Percentiles rank a stretch among this genome's conserved stretches.
These are phyloP conservation scores for Kodamaea sagamina DNA, from an alignment of 805 yeast genomes.

Conservation along the genomic window DNA sequence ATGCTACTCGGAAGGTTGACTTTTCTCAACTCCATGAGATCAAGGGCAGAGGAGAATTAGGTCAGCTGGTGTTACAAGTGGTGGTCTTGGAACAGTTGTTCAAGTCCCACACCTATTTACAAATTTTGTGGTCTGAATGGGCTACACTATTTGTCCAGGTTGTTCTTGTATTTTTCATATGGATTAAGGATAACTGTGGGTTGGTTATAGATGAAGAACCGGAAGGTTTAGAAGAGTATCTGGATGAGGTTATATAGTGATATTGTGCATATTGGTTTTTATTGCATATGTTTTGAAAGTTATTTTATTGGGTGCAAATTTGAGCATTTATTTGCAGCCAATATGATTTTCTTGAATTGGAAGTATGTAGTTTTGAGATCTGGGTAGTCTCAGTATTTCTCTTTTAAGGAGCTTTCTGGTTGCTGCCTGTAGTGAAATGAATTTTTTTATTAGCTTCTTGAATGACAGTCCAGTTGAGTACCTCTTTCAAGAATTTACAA, in stretches of 20 bases:
- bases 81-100: not conserved
- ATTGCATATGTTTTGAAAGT: too few species aligned
- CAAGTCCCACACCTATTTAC: not conserved
- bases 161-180: slow-evolving; percentile 24
- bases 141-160: slow-evolving; percentile 16
- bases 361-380: too few species aligned
- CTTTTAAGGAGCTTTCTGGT: too few species aligned
- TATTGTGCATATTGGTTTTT: too few species aligned
- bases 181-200: slow-evolving; percentile 35
- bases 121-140: slow-evolving; percentile 15
- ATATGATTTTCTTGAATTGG: too few species aligned
- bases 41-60: not conserved
- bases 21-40: not conserved
- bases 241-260: not conserved
- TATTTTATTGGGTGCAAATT: too few species aligned
- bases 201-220: slow-evolving; percentile 23
- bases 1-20: not conserved
- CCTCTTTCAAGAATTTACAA: too few species aligned
- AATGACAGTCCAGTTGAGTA: too few species aligned
- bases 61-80: not conserved
- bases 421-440: too few species aligned
- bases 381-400: too few species aligned
- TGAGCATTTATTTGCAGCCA: too few species aligned
- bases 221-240: not conserved
- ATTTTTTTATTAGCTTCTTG: too few species aligned